phyloP scores from a whole-genome alignment of 2,329 filamentous ascomycete species.

The Ophiocordyceps camponoti-leonardi region DNA sequence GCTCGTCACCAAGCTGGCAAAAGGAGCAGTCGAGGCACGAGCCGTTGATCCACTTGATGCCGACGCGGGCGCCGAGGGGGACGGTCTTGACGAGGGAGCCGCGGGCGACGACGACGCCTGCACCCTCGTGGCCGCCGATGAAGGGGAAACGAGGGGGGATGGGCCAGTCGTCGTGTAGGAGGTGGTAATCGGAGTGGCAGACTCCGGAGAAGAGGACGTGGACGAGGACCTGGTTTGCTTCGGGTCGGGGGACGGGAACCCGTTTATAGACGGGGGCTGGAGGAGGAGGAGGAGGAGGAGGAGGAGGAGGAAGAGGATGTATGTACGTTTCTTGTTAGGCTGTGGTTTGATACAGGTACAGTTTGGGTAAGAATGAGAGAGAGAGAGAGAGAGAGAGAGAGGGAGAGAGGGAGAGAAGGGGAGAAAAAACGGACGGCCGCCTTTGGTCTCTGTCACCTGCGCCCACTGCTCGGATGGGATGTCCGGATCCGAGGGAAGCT shows the following conservation, averaged over 20 bases:
- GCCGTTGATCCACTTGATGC: conserved; percentile 88
- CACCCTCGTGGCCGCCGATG: conserved; percentile 67
- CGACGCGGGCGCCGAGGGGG: conserved; percentile 68
- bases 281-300: background rate
- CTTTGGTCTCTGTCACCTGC: conserved; percentile 71
- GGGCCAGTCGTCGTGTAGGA: conserved; percentile 82
- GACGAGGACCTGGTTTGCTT: conserved; percentile 78
- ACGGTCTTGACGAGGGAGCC: conserved; percentile 65
- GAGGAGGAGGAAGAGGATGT: background rate
- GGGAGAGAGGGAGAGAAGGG: background rate
- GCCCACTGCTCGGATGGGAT: conserved; percentile 82
- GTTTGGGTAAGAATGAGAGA: background rate
- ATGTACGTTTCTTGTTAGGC: too few relatives aligned
- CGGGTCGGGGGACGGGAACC: conserved; percentile 67
- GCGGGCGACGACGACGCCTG: conserved; percentile 65
- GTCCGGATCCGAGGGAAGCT: conserved; percentile 8
- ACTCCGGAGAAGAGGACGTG: conserved; percentile 85
- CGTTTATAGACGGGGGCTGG: conserved; percentile 54
- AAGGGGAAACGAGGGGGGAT: conserved; percentile 67
- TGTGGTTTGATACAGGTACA: too few relatives aligned
- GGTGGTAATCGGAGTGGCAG: conserved; percentile 71
- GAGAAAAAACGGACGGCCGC: conserved; percentile 35
- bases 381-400: background rate
- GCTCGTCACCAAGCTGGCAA: conserved; percentile 68
- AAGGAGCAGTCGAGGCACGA: conserved; percentile 70